These are phyloP conservation scores for Tuber aestivum DNA, from an alignment of 495 filamentous ascomycete species.

Conservation along the genomic window DNA sequence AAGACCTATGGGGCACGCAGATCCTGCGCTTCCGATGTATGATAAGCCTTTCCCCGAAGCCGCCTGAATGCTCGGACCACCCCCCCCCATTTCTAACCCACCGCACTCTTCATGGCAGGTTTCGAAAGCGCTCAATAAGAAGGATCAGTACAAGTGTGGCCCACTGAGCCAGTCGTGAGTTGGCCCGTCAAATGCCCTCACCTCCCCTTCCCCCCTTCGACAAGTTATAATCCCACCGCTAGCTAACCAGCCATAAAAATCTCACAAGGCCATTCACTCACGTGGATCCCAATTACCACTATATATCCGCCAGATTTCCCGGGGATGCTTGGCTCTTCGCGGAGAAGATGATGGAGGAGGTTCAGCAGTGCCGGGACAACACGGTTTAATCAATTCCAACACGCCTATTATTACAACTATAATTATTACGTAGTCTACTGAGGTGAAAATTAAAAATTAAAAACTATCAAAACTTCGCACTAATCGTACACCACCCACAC, in stretches of 20 bases:
- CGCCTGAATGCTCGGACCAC: background rate
- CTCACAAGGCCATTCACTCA: slow-evolving; percentile 29
- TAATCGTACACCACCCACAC: background rate
- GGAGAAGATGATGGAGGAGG: slow-evolving; percentile 14
- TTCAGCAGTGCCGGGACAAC: slow-evolving; percentile 4
- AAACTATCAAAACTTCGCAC: background rate
- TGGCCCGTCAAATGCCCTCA: background rate
- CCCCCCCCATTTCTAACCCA: background rate
- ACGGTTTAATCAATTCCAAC: background rate
- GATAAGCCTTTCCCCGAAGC: background rate
- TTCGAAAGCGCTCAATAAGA: slow-evolving; percentile 15
- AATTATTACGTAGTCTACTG: background rate
- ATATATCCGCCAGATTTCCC: slow-evolving; percentile 30
- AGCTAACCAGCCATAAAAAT: background rate
- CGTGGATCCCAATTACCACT: slow-evolving; percentile 30
- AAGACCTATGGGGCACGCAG: slow-evolving; percentile 24
- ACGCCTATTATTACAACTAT: background rate
- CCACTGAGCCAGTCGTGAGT: slow-evolving; percentile 15
- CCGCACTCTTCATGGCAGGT: slow-evolving; percentile 10
- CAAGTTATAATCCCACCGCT: background rate
- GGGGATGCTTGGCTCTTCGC: slow-evolving; percentile 18
- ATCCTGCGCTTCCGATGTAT: slow-evolving; percentile 28
- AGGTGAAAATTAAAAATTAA: background rate
- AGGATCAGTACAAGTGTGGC: slow-evolving; percentile 26
- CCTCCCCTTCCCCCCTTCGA: no score